phyloP scores from a whole-genome alignment of 805 yeast genomes.

The Wickerhamiella azymoides region DNA sequence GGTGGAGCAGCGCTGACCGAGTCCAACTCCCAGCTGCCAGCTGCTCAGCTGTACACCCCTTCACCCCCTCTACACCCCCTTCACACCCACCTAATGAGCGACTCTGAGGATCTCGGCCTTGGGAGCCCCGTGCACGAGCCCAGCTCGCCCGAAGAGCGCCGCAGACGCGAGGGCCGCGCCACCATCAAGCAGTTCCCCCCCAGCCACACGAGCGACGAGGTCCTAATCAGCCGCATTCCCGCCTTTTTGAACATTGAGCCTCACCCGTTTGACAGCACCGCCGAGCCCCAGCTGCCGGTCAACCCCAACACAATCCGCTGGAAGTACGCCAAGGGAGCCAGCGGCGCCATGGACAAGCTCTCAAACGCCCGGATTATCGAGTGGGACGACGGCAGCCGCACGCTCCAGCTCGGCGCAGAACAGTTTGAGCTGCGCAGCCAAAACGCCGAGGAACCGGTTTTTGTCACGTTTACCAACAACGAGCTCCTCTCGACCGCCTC shows the following conservation, averaged over 20 bases:
- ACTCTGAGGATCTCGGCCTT: slow-evolving; percentile 3
- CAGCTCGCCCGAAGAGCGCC: slow-evolving; percentile 5
- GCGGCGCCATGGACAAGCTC: slow-evolving; percentile 55
- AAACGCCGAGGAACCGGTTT: slow-evolving; percentile 53
- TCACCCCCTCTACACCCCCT: no score
- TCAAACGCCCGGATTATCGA: slow-evolving; percentile 80
- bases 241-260: slow-evolving; percentile 73
- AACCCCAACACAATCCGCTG: slow-evolving; percentile 67
- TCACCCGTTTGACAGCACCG: slow-evolving; percentile 50
- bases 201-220: slow-evolving; percentile 13
- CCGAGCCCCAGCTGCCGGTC: slow-evolving; percentile 36
- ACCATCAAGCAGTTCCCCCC: slow-evolving; percentile 15
- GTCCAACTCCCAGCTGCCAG: background rate
- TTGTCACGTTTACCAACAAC: slow-evolving; percentile 51
- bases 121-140: background rate
- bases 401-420: slow-evolving; percentile 78
- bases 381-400: slow-evolving; percentile 88
- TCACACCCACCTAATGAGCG: slow-evolving; percentile 6
- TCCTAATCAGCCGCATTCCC: slow-evolving; percentile 42
- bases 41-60: no score
- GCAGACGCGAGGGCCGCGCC: background rate
- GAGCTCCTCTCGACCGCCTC: slow-evolving; percentile 59
- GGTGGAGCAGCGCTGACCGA: background rate
- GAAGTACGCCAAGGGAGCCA: slow-evolving; percentile 65
- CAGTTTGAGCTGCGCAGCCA: slow-evolving; percentile 57